Evolutionary conservation across 257 asterid genomes (phyloP).

Genomic region (Petunia axillaris): DNA sequence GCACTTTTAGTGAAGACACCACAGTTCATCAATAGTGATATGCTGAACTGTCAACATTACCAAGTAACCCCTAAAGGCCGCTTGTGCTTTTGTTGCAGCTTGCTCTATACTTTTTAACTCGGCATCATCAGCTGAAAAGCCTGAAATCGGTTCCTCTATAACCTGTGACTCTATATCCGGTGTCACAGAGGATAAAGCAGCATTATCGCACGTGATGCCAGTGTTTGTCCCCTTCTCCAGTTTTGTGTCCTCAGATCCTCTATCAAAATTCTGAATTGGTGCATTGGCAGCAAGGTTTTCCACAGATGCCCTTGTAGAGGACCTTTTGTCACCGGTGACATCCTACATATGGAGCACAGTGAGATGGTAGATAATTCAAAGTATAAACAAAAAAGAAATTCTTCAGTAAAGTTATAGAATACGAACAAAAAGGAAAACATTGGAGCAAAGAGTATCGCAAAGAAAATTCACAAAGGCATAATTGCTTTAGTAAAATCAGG

Average conservation of each 20-base stretch:
- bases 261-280: conserved; percentile 18
- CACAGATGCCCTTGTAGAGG: conserved; percentile 5
- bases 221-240: conserved; percentile 24
- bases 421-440: no score
- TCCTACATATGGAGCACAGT: neutral
- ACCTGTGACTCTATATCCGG: neutral
- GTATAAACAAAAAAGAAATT: no score
- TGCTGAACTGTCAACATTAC: conserved; percentile 24
- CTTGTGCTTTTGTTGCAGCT: conserved; percentile 52
- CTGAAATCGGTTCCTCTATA: neutral
- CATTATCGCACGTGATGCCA: neutral
- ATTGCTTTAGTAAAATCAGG: no score
- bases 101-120: conserved; percentile 37
- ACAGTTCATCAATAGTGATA: no score
- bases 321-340: conserved; percentile 4
- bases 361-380: neutral
- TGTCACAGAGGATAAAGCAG: conserved; percentile 20
- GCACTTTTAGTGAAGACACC: no score
- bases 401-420: no score
- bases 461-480: no score
- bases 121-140: conserved; percentile 17
- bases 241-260: neutral
- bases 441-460: no score
- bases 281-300: neutral
- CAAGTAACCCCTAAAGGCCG: conserved; percentile 46